Evolutionary conservation across 768 basidiomycete species (phyloP), one percentile per base, ranked within the genome.

Genomic region (Cystobasidium tubakii): DNA sequence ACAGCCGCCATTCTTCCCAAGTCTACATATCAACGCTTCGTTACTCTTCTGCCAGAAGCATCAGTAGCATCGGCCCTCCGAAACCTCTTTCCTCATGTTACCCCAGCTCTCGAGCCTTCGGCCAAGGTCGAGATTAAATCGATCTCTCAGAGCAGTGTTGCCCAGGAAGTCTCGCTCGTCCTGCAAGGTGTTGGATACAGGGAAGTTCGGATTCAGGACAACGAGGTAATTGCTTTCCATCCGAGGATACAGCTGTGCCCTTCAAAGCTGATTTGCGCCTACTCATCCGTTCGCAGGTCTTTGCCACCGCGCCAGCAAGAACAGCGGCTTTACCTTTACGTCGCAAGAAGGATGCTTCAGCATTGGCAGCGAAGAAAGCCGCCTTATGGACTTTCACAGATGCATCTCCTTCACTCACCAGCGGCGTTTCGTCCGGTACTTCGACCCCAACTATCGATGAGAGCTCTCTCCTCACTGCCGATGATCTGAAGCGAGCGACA

Each of bases 321-420:
- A 60, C 55, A 57, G 25, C 69, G 3, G 69, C 69, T 62, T 25
- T 71, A 17, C 69, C 69, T 10, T 34, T 71, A 15, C 69, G 69
- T 34, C 69, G 69, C 54, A 71, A 71, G 69, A 71, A 71, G 55
- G 55, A 57, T 44, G 29, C 54, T 23, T 34, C 33, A 29, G 33
- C 53, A 1, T 12, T 36, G 31, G 55, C 69, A 55, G 55, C 74
- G 23, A 67, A 69, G 66, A 95, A 93, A 82, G 89, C 92, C 75
- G 90, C 91, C 0, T 84, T 97, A 42, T 96, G 94, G 94, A 84
- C 91, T 0, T 84, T 94, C 36, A 88, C 84, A 44, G 82, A 89
- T 0, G 86, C 90, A 1, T 73, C 73, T 34, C 17, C 62, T n/a
- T 33, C 53, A 3, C 1, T 15, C 13, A 10, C 50, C 10, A 74